Evolutionary conservation across 192 early-diverging fungal genomes (phyloP).

Genomic region (Tieghemiomyces parasiticus): DNA sequence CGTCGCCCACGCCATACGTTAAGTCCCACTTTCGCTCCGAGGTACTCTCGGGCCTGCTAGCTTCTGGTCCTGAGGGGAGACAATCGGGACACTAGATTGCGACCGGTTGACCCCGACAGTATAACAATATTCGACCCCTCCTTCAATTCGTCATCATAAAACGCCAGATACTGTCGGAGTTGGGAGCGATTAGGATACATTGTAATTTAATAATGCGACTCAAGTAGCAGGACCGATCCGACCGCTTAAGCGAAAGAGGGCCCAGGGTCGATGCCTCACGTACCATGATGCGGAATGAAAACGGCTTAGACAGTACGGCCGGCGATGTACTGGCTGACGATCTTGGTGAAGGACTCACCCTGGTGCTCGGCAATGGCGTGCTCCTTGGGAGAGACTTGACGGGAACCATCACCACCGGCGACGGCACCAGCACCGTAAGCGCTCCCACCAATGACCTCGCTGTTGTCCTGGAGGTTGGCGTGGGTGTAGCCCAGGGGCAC

Average conservation of each 20-base stretch:
- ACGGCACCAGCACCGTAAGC: conserved; percentile 54
- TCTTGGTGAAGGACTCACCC: conserved; percentile 40
- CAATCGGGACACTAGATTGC: no score
- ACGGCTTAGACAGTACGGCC: background rate
- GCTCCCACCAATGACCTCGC: conserved; percentile 49
- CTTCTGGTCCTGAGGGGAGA: no score
- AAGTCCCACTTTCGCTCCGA: no score
- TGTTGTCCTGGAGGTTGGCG: conserved; percentile 33
- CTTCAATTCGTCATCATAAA: background rate
- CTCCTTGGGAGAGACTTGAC: conserved; percentile 40
- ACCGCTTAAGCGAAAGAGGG: background rate
- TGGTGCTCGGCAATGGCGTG: conserved; percentile 41
- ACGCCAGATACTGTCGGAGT: background rate
- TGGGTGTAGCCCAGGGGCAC: conserved; percentile 51
- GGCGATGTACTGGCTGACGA: conserved; percentile 15
- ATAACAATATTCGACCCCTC: no score
- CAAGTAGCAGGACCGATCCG: no score
- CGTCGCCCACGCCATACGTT: no score
- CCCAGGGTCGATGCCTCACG: background rate
- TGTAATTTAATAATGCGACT: background rate
- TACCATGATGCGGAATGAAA: background rate
- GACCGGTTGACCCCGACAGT: no score
- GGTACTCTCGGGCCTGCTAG: no score
- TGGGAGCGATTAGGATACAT: background rate
- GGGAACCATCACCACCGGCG: conserved; percentile 46